Percentiles rank a stretch among this genome's conserved stretches.
phyloP scores from a whole-genome alignment of 176 grass and related monocot genomes.

The Eremochloa ophiuroides region DNA sequence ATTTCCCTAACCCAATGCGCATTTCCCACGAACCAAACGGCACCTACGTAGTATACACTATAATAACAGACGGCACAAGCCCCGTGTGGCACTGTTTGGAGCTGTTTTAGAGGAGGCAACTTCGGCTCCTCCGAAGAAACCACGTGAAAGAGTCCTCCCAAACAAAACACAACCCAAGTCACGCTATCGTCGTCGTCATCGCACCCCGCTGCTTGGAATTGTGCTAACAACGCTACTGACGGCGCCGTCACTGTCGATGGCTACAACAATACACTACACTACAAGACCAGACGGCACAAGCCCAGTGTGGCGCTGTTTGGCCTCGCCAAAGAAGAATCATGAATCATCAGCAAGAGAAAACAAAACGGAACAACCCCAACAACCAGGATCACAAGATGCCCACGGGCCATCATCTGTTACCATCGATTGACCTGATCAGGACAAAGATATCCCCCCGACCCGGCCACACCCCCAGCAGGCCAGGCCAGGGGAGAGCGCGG shows the following conservation, averaged over 20 bases:
- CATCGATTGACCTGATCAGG: not conserved
- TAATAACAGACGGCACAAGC: too few species aligned
- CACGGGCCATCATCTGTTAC: not conserved
- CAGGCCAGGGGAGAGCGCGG: too few species aligned
- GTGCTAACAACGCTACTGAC: not conserved
- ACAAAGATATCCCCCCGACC: too few species aligned
- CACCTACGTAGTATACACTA: too few species aligned
- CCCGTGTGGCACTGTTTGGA: too few species aligned
- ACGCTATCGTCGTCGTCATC: not conserved
- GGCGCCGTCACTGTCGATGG: slow-evolving; percentile 14
- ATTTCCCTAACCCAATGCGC: too few species aligned
- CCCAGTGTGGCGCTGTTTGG: not conserved
- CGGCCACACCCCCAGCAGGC: too few species aligned
- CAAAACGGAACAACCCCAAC: slow-evolving; percentile 46
- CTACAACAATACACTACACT: not conserved
- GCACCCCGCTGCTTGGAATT: not conserved
- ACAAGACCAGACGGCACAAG: not conserved
- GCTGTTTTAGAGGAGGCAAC: too few species aligned
- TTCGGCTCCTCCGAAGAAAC: too few species aligned
- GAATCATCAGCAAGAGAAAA: not conserved
- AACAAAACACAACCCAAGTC: too few species aligned
- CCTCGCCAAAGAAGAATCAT: not conserved
- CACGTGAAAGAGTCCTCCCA: too few species aligned
- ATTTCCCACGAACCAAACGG: too few species aligned
- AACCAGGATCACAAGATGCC: slow-evolving; percentile 32